Conservation (phyloP, 129 eudicot genomes). For the Tagetes patula region DNA sequence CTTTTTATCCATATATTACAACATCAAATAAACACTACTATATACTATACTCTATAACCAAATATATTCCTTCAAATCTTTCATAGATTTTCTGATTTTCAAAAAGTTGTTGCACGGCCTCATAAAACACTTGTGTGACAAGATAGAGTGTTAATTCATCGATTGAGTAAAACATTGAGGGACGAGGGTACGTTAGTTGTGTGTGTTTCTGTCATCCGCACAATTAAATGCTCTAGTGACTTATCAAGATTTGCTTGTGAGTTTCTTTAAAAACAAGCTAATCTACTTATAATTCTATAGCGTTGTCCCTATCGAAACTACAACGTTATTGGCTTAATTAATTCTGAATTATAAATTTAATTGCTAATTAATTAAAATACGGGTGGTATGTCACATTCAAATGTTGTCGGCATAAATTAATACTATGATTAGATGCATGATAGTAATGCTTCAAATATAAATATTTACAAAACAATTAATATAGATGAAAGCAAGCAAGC, state of each 20-base stretch:
- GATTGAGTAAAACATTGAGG: too few relatives aligned
- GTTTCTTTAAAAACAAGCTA: background rate
- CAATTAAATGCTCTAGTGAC: too few relatives aligned
- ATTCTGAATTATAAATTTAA: background rate
- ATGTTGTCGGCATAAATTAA: conserved; percentile 3
- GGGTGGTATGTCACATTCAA: conserved; percentile 28
- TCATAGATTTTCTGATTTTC: too few relatives aligned
- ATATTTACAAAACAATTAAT: background rate
- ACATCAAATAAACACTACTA: background rate
- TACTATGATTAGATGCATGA: conserved; percentile 5
- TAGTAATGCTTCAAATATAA: background rate
- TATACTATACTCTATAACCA: too few relatives aligned
- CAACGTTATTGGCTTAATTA: background rate
- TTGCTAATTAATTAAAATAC: background rate
- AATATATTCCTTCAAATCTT: too few relatives aligned
- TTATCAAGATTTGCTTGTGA: background rate
- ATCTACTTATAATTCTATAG: background rate
- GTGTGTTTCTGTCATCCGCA: too few relatives aligned
- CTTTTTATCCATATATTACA: background rate
- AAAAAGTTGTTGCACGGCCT: too few relatives aligned
- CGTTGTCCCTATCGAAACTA: background rate
- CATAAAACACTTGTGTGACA: too few relatives aligned
- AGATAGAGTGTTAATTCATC: too few relatives aligned
- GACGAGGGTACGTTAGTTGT: too few relatives aligned
- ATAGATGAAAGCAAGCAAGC: background rate